Evolutionary conservation across 2,329 filamentous ascomycete species (phyloP).

Genomic region (Penicillium sp.): DNA sequence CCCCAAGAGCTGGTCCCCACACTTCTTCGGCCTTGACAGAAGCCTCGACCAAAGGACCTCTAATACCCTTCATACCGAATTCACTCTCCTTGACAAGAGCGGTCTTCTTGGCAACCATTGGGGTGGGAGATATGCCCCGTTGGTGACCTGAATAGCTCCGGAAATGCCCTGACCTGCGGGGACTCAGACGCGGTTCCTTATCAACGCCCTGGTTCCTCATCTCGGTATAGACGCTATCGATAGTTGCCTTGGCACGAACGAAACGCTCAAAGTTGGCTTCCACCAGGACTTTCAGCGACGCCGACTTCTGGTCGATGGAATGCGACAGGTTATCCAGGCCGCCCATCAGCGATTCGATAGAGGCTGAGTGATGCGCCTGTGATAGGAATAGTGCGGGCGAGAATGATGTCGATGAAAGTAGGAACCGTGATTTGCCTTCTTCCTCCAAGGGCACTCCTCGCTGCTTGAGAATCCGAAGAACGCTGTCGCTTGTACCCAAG

Average conservation of each 20-base stretch:
- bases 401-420: conserved; percentile 93
- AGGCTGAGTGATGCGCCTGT: conserved; percentile 81
- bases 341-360: conserved; percentile 73
- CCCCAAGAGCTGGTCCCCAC: conserved; percentile 90
- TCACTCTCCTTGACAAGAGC: conserved; percentile 89
- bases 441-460: conserved; percentile 80
- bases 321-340: conserved; percentile 82
- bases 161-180: conserved; percentile 62
- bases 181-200: conserved; percentile 45
- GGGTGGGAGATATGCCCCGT: conserved; percentile 38
- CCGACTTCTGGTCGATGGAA: conserved; percentile 97
- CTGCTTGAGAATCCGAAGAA: conserved; percentile 73
- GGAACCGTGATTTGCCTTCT: conserved; percentile 82
- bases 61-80: conserved; percentile 84
- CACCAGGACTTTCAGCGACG: conserved; percentile 90
- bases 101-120: conserved; percentile 68
- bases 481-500: conserved; percentile 80
- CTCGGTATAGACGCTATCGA: conserved; percentile 97
- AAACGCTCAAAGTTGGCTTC: conserved; percentile 99
- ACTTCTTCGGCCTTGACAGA: conserved; percentile 94
- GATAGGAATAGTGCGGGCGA: conserved; percentile 89
- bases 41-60: conserved; percentile 80
- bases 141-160: conserved; percentile 52
- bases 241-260: conserved; percentile 93
- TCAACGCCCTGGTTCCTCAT: conserved; percentile 73